phyloP scores from a whole-genome alignment of 768 basidiomycete species.

The Boletus fagicola region DNA sequence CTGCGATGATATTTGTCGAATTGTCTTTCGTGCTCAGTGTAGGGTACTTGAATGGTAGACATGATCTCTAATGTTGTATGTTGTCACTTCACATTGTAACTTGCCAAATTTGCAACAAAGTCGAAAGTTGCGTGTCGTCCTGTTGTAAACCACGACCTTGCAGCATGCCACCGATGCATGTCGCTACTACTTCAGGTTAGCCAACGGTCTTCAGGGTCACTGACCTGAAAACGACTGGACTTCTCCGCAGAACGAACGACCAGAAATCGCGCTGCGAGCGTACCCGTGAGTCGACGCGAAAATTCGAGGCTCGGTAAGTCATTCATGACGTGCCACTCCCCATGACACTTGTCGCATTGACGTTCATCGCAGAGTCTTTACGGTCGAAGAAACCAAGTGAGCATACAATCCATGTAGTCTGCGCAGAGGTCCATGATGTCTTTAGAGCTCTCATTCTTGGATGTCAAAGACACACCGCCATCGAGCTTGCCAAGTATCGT shows the following conservation, averaged over 20 bases:
- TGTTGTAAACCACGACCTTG: background rate
- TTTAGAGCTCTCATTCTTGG: constrained; percentile 10
- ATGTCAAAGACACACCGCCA: constrained; percentile 5
- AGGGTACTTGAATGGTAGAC: constrained; percentile 5
- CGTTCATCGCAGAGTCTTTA: constrained; percentile 12
- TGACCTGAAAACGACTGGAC: constrained; percentile 5
- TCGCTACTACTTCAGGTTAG: constrained; percentile 18
- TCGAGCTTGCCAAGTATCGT: constrained; percentile 6
- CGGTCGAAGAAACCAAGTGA: constrained; percentile 18
- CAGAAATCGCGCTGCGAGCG: constrained; percentile 14
- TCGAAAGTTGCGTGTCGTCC: too few species aligned
- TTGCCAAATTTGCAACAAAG: constrained; percentile 3
- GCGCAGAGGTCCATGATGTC: background rate
- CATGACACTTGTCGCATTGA: constrained; percentile 8
- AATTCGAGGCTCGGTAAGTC: constrained; percentile 20
- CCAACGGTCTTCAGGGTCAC: constrained; percentile 1
- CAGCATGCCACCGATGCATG: constrained; percentile 12
- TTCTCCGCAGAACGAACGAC: constrained; percentile 14
- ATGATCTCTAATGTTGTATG: background rate
- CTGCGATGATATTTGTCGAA: background rate
- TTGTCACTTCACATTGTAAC: background rate
- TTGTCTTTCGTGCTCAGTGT: constrained; percentile 1
- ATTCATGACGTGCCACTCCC: background rate
- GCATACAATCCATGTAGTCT: background rate
- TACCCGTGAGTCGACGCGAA: constrained; percentile 16